Percentiles rank a stretch among this genome's conserved stretches.
phyloP scores from a whole-genome alignment of 306 rosid species.

The Acacia melanoxylon region DNA sequence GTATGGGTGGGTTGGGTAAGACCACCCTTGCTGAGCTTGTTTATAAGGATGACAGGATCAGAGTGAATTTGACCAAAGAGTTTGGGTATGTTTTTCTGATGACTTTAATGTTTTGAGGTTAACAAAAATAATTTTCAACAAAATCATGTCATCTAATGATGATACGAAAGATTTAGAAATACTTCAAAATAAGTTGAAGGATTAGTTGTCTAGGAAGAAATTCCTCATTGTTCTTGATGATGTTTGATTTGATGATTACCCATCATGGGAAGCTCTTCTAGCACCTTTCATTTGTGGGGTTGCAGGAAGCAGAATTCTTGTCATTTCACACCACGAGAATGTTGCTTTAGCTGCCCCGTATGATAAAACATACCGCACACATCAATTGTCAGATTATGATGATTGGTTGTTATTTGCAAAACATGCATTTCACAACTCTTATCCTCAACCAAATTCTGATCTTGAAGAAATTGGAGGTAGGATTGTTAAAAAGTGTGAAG shows the following conservation, averaged over 20 bases:
- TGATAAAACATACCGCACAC: not conserved
- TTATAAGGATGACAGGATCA: constrained; percentile 1
- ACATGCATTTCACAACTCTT: not conserved
- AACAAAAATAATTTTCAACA: not conserved
- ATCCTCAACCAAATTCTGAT: not conserved
- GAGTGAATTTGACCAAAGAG: not conserved
- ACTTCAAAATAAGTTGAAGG: not conserved
- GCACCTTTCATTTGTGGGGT: not conserved
- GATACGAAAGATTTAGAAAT: not conserved
- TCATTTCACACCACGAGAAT: not conserved
- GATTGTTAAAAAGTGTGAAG: not conserved
- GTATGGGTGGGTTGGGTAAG: constrained; percentile 14
- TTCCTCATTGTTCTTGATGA: not conserved
- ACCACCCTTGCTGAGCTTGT: constrained; percentile 16
- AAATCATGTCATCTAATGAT: not conserved
- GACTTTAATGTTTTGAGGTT: not conserved
- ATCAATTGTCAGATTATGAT: not conserved
- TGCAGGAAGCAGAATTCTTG: not conserved
- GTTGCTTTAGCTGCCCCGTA: not conserved
- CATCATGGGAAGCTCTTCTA: not conserved
- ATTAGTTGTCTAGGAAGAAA: not conserved
- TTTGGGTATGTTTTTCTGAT: constrained; percentile 17
- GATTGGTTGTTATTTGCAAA: not conserved
- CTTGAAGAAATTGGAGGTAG: not conserved
- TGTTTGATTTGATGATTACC: not conserved